phyloP scores from a whole-genome alignment of 257 asterid species.

The Solanum piurae region DNA sequence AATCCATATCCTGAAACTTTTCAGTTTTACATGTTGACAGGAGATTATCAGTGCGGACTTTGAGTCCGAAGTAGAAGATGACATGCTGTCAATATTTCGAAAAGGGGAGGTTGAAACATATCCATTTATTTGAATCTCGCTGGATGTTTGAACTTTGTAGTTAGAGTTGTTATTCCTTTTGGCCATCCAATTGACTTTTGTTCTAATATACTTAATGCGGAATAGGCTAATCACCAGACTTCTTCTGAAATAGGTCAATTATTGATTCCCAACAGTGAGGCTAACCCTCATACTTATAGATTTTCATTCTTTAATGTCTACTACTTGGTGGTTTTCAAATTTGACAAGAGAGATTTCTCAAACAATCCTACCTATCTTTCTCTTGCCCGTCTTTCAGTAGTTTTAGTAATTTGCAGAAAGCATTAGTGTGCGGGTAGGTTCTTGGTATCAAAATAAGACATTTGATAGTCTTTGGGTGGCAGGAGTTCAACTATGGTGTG shows the following conservation, averaged over 20 bases:
- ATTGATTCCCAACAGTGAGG: neutral
- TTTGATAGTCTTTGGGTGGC: constrained; percentile 13
- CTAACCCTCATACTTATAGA: neutral
- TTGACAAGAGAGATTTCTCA: neutral
- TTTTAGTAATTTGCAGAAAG: neutral
- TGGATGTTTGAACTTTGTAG: neutral
- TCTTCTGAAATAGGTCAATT: neutral
- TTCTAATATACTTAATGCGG: neutral
- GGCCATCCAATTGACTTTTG: neutral
- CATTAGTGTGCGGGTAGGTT: neutral
- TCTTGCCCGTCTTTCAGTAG: neutral
- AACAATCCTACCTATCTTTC: neutral
- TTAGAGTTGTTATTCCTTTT: neutral
- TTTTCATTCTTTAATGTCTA: neutral
- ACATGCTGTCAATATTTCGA: constrained; percentile 65
- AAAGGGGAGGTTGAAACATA: constrained; percentile 65
- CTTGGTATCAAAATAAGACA: neutral
- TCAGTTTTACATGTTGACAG: constrained; percentile 18
- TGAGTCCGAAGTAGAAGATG: constrained; percentile 83
- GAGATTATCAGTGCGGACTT: constrained; percentile 40
- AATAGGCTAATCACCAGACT: neutral
- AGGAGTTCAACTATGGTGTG: constrained; percentile 75
- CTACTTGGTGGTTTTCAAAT: neutral
- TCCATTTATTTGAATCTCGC: neutral
- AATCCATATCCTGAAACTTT: neutral